These are phyloP conservation scores for Leccinellum rugosiceps DNA, from an alignment of 768 basidiomycete genomes.

Conservation along the genomic window DNA sequence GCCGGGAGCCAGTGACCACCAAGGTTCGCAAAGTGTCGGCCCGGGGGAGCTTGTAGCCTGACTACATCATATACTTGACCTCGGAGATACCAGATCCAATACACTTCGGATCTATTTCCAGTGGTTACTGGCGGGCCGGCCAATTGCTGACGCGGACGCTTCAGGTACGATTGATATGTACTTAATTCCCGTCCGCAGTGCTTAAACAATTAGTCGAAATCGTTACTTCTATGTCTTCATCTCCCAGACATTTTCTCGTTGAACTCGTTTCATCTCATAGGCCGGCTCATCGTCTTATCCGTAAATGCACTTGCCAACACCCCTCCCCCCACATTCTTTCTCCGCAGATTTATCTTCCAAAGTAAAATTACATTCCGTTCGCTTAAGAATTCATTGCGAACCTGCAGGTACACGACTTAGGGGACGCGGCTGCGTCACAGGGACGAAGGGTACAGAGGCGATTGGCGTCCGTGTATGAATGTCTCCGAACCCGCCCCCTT, in stretches of 20 bases:
- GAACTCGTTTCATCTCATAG: neutral
- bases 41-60: neutral
- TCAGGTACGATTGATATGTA: neutral
- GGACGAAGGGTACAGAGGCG: too few species aligned
- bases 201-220: neutral
- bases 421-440: neutral
- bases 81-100: neutral
- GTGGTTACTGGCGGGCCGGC: too few species aligned
- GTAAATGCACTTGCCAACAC: neutral
- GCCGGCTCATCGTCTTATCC: neutral
- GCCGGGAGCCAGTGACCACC: neutral
- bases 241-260: neutral
- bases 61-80: neutral
- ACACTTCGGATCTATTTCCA: neutral
- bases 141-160: neutral
- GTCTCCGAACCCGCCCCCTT: too few species aligned
- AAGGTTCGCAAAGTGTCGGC: neutral
- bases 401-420: neutral
- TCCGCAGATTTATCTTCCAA: neutral
- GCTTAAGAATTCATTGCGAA: too few species aligned
- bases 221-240: neutral
- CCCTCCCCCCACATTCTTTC: neutral
- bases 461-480: too few species aligned
- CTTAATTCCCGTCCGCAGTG: neutral
- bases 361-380: too few species aligned